Base-by-base conservation (phyloP, 257 asterid species). In the Eustoma russellianum region DNA sequence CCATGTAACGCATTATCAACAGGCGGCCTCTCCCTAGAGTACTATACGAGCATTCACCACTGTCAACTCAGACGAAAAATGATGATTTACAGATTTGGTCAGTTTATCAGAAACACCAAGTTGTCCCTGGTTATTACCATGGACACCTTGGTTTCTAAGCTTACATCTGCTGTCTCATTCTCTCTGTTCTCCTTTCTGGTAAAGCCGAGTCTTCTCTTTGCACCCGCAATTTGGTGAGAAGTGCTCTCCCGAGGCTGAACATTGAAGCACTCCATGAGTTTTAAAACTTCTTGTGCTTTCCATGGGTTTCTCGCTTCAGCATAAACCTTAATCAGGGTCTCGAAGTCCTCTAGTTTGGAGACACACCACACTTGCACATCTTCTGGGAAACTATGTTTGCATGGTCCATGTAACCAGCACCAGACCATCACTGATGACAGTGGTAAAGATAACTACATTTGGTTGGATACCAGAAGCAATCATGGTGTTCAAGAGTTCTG, bases 391-490 rank as follows among this genome's bases (percentile, higher is more conserved):
- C 77, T 69, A 77, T 75, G 63, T 64, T 52, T 3, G 93, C 89
- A 48, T 53, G 64, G 16, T 69, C 79, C 88, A 77, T 73, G 6
- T 65, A 69, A 15, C 79, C 82, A 10, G 66, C 48, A 56, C 74
- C 64, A 68, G 80, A 75, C 83, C 83, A 82, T 34, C 94, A 13
- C 86, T 79, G 62, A 82, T 82, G 44, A 79, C 66, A 9, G 80
- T 82, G 59, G 88, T 82, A 79, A 74, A 85, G 59, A 77, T 73
- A 57, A 79, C 88, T 28, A 85, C 88, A 49, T 77, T 74, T 17
- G 83, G 88, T 43, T 2, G 56, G 50, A 69, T 48, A 33, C 76
- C 74, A 2, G 82, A 70, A 53, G 52, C 55, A 41, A 66, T 53
- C 83, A 85, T 74, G 61, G 66, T 45, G 17, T 49, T 65, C 55